A percentile compares a stretch with the other conserved stretches of the same genome.
Conservation (phyloP, 2,329 filamentous ascomycete genomes). For the Botrytis byssoidea region DNA sequence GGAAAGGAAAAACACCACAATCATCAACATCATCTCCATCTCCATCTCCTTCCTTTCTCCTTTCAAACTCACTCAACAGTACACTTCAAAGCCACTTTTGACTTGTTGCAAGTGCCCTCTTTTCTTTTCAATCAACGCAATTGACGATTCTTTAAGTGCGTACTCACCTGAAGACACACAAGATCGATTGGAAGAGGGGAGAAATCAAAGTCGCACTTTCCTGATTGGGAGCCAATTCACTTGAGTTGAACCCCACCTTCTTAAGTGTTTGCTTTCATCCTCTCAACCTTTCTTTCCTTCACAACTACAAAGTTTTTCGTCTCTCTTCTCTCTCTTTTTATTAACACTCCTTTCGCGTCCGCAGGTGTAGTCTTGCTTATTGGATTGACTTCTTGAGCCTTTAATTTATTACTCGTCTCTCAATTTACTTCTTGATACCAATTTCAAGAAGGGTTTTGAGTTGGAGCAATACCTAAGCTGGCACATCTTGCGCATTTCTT, state of each 20-base stretch:
- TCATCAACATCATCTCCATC: not conserved
- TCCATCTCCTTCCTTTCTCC: not conserved
- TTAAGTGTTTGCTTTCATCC: not conserved
- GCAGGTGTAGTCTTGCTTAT: not conserved
- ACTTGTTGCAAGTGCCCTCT: not conserved
- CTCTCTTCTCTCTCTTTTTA: not conserved
- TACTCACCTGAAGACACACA: not conserved
- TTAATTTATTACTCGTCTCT: not conserved
- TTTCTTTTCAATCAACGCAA: not conserved
- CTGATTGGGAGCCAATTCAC: not conserved
- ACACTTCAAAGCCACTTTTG: constrained; percentile 4
- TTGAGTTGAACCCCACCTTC: not conserved
- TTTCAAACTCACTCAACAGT: not conserved
- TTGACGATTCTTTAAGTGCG: not conserved
- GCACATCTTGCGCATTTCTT: not conserved
- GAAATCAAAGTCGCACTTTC: not conserved
- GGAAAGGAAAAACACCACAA: no score
- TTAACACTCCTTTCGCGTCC: not conserved
- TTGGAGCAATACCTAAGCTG: constrained; percentile 1
- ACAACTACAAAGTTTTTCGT: not conserved
- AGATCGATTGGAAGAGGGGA: not conserved
- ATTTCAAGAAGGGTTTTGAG: not conserved
- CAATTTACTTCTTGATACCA: not conserved
- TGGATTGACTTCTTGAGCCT: not conserved
- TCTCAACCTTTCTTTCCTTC: not conserved